phyloP scores from a whole-genome alignment of 306 rosid genomes.

The Aeschynomene evenia region DNA sequence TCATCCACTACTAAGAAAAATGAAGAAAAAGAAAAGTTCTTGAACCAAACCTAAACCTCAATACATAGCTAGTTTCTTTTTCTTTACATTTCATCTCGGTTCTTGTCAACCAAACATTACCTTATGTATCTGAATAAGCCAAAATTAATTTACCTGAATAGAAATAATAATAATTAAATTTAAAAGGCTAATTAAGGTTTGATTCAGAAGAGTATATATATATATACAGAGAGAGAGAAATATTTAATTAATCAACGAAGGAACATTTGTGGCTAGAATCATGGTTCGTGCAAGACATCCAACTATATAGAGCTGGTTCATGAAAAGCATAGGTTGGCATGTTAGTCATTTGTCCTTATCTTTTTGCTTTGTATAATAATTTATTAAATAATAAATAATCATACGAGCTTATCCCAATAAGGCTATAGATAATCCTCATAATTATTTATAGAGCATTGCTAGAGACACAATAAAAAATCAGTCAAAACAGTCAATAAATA shows the following conservation, averaged over 20 bases:
- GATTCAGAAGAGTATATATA: too few species aligned
- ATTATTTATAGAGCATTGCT: too few species aligned
- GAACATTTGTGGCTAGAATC: neutral
- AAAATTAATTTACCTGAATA: neutral
- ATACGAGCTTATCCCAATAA: neutral
- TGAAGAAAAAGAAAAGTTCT: neutral
- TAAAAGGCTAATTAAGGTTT: too few species aligned
- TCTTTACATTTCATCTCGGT: neutral
- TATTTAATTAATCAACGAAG: neutral
- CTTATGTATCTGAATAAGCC: neutral
- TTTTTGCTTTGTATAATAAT: neutral
- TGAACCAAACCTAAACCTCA: neutral
- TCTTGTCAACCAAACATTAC: neutral
- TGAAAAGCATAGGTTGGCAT: conserved; percentile 23
- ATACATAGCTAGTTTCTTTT: neutral
- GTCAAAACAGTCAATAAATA: too few species aligned
- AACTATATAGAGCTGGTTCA: conserved; percentile 8
- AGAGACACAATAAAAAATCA: too few species aligned
- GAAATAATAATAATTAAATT: too few species aligned
- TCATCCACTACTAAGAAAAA: neutral
- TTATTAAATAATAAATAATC: neutral
- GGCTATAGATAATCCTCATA: neutral
- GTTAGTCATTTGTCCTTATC: conserved; percentile 2
- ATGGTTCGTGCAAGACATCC: conserved; percentile 1
- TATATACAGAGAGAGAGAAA: too few species aligned